Base-by-base conservation (phyloP, 2,329 filamentous ascomycete species). In the Domatiomyces catenatus region DNA sequence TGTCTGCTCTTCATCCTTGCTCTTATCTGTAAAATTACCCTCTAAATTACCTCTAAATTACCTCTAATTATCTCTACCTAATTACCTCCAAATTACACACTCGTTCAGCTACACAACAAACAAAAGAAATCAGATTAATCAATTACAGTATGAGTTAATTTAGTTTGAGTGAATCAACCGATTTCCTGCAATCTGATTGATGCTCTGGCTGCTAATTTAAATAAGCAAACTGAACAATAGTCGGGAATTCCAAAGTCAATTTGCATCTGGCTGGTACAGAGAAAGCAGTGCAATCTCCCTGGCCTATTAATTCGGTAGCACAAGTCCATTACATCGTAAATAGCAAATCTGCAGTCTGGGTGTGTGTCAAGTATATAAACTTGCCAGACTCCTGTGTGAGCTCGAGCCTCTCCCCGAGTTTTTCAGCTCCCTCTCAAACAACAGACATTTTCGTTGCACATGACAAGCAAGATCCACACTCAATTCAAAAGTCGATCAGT, bases 381-480 rank as follows among this genome's bases (percentile, higher is more conserved):
- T 39, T 39, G 32, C 32, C 32, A 39, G 8, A 15, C 32, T 15
- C 32, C 32, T 39, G 10, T 39, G 10, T 39, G 32, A 24, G 22
- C 22, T 24, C 32, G 10, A 39, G 32, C 32, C 32, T 15, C 10
- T 15, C 32, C 8, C 7, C 12, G 3, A 15, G 3, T 39, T 39
- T 39, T 5, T 12, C 12, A 39, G 2, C 32, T 39, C 32, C 15
- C 32, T 24, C 22, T 24, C 22, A 24, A 39, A 36, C 7, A 39
- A 39, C 32, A 39, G 32, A 39, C 32, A 39, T 39, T 39, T 39
- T 45, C 43, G 22, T 45, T 45, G 18, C 45, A 47, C 45, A 47
- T 47, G 43, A 45, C 51, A 52, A 44, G 49, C 51, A 52, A 52
- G 48, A 32, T 48, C 51, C 44, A 20, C 26, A 26, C 12, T 47